Conservation (phyloP, 2,329 filamentous ascomycete species). For the Thelonectria blattea region DNA sequence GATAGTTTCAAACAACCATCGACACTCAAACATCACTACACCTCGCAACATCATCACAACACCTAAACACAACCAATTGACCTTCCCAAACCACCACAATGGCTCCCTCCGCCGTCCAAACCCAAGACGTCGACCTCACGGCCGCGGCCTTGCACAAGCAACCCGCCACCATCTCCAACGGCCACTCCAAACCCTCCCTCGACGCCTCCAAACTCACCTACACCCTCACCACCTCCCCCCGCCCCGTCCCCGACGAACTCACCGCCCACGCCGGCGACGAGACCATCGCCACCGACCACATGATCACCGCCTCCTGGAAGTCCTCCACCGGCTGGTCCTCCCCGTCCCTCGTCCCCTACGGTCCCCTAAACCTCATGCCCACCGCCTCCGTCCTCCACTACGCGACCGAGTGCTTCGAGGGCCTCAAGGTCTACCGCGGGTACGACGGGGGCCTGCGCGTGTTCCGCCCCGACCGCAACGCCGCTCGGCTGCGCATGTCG, state of each 20-base stretch:
- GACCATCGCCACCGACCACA: conserved; percentile 81
- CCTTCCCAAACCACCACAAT: conserved; percentile 42
- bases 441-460: conserved; percentile 75
- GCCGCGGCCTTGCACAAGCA: conserved; percentile 57
- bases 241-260: conserved; percentile 58
- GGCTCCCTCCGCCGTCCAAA: conserved; percentile 55
- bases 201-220: conserved; percentile 67
- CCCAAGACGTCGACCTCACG: conserved; percentile 58
- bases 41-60: background rate
- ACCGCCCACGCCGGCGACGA: conserved; percentile 53
- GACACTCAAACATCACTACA: no score
- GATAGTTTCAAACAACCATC: no score
- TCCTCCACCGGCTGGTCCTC: conserved; percentile 70
- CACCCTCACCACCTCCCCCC: conserved; percentile 57
- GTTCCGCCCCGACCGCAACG: conserved; percentile 79
- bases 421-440: conserved; percentile 81
- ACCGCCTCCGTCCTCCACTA: conserved; percentile 86
- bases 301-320: conserved; percentile 78
- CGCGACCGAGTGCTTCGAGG: conserved; percentile 90
- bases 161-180: conserved; percentile 40
- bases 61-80: conserved; percentile 6
- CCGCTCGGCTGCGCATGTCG: conserved; percentile 66
- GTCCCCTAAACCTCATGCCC: conserved; percentile 78
- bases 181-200: conserved; percentile 60
- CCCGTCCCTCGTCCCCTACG: conserved; percentile 78